phyloP scores from a whole-genome alignment of 768 basidiomycete species.

The Galerina marginata region DNA sequence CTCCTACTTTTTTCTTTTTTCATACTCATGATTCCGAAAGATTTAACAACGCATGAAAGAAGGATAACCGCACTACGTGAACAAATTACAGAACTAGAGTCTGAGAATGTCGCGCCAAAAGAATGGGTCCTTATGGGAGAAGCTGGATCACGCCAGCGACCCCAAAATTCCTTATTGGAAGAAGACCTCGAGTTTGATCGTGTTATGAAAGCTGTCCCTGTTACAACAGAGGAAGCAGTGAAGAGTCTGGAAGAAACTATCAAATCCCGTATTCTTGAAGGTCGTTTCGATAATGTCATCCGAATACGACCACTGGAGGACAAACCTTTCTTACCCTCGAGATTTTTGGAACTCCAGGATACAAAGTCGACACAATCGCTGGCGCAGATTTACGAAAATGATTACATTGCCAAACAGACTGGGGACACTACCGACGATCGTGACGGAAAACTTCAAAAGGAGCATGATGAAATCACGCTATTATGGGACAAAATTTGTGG shows the following conservation, averaged over 20 bases:
- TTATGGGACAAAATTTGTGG: constrained; percentile 85
- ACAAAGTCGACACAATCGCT: constrained; percentile 87
- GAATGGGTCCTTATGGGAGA: constrained; percentile 95
- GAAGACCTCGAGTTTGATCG: constrained; percentile 97
- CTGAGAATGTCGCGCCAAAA: constrained; percentile 86
- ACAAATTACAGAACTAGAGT: constrained; percentile 83
- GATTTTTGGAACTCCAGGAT: constrained; percentile 87
- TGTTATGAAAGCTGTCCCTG: constrained; percentile 82
- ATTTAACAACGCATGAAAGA: constrained; percentile 79
- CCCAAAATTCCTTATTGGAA: constrained; percentile 89
- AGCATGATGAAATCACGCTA: constrained; percentile 85
- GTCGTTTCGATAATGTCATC: constrained; percentile 89
- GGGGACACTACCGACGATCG: constrained; percentile 70
- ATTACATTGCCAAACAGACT: constrained; percentile 74
- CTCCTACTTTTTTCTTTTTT: constrained; percentile 13
- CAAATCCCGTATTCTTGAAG: constrained; percentile 85
- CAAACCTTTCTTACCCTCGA: constrained; percentile 90
- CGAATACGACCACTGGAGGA: constrained; percentile 81
- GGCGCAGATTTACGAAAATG: constrained; percentile 95
- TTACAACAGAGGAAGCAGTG: constrained; percentile 89
- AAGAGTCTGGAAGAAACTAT: constrained; percentile 87
- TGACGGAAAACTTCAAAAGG: constrained; percentile 86
- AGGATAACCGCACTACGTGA: constrained; percentile 74
- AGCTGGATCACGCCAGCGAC: constrained; percentile 79
- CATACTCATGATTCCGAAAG: constrained; percentile 33